Conservation (phyloP, 495 filamentous ascomycete species). For the Usnea hakonensis region DNA sequence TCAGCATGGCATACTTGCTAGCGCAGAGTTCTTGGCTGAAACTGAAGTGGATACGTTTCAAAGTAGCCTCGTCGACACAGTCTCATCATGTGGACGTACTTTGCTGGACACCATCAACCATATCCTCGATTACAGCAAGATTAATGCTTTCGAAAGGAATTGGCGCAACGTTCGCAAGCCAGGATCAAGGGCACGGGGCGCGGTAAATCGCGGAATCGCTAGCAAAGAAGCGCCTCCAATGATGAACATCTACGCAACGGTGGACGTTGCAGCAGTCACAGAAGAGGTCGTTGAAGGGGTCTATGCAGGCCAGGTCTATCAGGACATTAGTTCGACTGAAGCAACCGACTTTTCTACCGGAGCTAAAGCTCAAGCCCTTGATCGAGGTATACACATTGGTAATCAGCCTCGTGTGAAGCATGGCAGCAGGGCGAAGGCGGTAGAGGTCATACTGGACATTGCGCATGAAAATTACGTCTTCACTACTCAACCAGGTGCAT, state of each 20-base stretch:
- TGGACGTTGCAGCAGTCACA: constrained; percentile 30
- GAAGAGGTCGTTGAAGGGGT: constrained; percentile 44
- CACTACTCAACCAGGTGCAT: constrained; percentile 60
- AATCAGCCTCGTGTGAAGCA: constrained; percentile 15
- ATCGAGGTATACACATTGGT: constrained; percentile 25
- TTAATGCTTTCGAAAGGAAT: constrained; percentile 48
- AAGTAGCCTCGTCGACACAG: constrained; percentile 58
- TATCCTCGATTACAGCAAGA: constrained; percentile 63
- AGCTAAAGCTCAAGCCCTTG: constrained; percentile 11
- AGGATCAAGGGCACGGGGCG: constrained; percentile 28
- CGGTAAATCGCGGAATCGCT: constrained; percentile 26
- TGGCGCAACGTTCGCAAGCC: constrained; percentile 22
- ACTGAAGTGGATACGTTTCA: constrained; percentile 47
- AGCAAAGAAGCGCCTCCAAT: constrained; percentile 28
- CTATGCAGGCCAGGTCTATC: constrained; percentile 25
- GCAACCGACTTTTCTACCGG: constrained; percentile 14
- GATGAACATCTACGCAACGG: constrained; percentile 38
- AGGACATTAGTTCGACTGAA: constrained; percentile 22
- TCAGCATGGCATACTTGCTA: constrained; percentile 50
- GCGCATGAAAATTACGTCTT: constrained; percentile 54
- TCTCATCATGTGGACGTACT: constrained; percentile 67
- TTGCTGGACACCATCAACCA: constrained; percentile 67
- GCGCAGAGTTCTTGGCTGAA: constrained; percentile 56
- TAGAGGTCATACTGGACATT: constrained; percentile 59
- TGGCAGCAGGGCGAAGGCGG: constrained; percentile 24